phyloP scores from a whole-genome alignment of 1,284 basidiomycete species.

The Pseudozyma thailandica region DNA sequence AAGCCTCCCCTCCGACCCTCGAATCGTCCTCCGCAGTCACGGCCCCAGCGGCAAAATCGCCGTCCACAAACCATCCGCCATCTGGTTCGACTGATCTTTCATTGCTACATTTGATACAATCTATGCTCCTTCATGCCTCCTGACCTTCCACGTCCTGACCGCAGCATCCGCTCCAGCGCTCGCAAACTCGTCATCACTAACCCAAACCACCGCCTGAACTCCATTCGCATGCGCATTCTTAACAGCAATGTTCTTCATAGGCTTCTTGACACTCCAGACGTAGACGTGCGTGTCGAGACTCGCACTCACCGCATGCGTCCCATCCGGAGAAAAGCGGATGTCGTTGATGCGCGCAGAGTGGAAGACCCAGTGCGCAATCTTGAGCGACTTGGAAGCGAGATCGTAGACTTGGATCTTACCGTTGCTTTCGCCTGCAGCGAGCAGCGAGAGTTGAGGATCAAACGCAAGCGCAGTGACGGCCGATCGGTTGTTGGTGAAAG shows the following conservation, averaged over 20 bases:
- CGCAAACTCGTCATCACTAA: slow-evolving; percentile 74
- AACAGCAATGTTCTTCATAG: slow-evolving; percentile 81
- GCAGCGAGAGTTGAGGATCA: slow-evolving; percentile 78
- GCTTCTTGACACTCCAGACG: slow-evolving; percentile 83
- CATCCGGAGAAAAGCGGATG: slow-evolving; percentile 80
- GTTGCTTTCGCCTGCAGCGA: slow-evolving; percentile 77
- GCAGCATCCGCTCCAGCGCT: slow-evolving; percentile 83
- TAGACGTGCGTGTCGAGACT: slow-evolving; percentile 84
- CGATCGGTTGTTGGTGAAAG: slow-evolving; percentile 74
- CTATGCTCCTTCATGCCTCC: slow-evolving; percentile 32
- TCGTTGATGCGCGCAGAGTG: slow-evolving; percentile 85
- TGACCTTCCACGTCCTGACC: slow-evolving; percentile 33
- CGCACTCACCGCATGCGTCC: slow-evolving; percentile 75
- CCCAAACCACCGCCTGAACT: slow-evolving; percentile 81
- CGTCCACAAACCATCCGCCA: slow-evolving; percentile 13
- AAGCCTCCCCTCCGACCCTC: slow-evolving; percentile 16
- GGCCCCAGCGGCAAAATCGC: slow-evolving; percentile 22
- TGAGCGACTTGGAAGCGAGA: slow-evolving; percentile 68
- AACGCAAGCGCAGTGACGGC: slow-evolving; percentile 81
- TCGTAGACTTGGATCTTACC: slow-evolving; percentile 85
- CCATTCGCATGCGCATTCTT: slow-evolving; percentile 70
- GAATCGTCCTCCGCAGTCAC: slow-evolving; percentile 15
- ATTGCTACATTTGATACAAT: neutral
- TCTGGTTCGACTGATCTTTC: slow-evolving; percentile 26
- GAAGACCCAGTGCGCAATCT: slow-evolving; percentile 77